phyloP scores from a whole-genome alignment of 1,139 yeast species.

The Sugiyamaella japonica region DNA sequence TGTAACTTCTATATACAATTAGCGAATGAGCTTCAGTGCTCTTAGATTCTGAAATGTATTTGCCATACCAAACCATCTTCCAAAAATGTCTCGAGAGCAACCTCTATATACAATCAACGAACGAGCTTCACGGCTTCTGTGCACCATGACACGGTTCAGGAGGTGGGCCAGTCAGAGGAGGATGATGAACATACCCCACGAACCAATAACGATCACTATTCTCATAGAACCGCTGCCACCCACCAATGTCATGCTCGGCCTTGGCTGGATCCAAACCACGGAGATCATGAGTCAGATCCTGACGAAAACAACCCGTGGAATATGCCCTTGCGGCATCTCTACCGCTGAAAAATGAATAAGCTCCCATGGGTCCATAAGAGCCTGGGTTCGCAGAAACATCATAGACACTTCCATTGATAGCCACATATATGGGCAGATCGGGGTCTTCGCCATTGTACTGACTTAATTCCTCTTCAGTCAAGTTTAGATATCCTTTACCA shows the following conservation, averaged over 20 bases:
- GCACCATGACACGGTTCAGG: conserved; percentile 40
- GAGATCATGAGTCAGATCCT: conserved; percentile 62
- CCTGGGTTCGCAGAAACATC: conserved; percentile 61
- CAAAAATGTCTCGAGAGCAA: conserved; percentile 18
- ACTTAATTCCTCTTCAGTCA: conserved; percentile 53
- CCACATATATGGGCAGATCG: conserved; percentile 59
- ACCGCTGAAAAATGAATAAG: conserved; percentile 64
- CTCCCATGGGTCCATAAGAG: conserved; percentile 66
- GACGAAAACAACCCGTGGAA: conserved; percentile 71
- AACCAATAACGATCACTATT: conserved; percentile 57
- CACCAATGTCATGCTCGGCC: conserved; percentile 35
- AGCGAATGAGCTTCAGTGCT: too few species aligned
- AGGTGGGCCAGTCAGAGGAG: conserved; percentile 40
- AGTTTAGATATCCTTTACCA: conserved; percentile 33
- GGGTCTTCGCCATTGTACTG: conserved; percentile 55
- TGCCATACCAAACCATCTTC: conserved; percentile 17
- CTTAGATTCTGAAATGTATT: not conserved
- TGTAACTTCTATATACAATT: not conserved
- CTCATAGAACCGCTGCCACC: conserved; percentile 59
- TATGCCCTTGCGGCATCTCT: conserved; percentile 72
- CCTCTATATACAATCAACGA: not conserved
- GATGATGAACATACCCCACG: conserved; percentile 58
- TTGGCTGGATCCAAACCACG: conserved; percentile 51
- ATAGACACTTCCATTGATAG: conserved; percentile 64
- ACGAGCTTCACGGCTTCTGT: too few species aligned